Evolutionary conservation across 352 stramenopile genomes (phyloP).

Genomic region (Pythium dissotocum): DNA sequence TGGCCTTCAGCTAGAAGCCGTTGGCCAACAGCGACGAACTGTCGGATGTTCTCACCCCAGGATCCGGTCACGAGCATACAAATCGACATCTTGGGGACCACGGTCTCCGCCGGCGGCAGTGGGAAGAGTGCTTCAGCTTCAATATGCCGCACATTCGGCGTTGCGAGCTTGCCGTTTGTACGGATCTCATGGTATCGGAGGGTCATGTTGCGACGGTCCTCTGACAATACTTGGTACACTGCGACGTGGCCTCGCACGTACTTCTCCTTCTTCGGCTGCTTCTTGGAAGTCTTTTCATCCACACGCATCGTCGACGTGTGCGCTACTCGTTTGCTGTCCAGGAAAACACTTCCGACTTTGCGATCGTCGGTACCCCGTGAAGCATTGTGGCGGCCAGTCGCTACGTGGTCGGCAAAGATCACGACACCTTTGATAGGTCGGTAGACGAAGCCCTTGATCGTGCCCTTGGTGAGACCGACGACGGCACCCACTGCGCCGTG

Average conservation of each 20-base stretch:
- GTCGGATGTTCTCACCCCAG: no score
- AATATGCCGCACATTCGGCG: neutral
- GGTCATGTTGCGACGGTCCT: neutral
- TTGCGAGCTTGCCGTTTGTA: neutral
- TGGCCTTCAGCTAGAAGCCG: no score
- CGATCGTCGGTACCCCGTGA: conserved; percentile 36
- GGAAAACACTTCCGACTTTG: conserved; percentile 46
- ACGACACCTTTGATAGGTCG: conserved; percentile 48
- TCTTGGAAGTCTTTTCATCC: conserved; percentile 40
- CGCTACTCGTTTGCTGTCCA: conserved; percentile 40
- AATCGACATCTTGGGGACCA: no score
- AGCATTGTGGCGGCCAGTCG: conserved; percentile 58
- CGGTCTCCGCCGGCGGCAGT: no score
- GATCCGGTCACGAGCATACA: no score
- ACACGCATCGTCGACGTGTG: conserved; percentile 32
- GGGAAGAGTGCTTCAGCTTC: neutral
- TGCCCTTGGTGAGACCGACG: conserved; percentile 50
- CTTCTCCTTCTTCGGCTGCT: conserved; percentile 40
- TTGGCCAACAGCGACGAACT: no score
- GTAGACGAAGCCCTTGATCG: conserved; percentile 42
- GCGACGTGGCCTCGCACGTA: neutral
- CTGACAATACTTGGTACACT: neutral
- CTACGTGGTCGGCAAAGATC: conserved; percentile 62
- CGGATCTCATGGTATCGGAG: neutral
- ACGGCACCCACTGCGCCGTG: conserved; percentile 57